Percentiles rank a stretch among this genome's conserved stretches.
Evolutionary conservation across 306 rosid species (phyloP).

Genomic region (Prunus campanulata): DNA sequence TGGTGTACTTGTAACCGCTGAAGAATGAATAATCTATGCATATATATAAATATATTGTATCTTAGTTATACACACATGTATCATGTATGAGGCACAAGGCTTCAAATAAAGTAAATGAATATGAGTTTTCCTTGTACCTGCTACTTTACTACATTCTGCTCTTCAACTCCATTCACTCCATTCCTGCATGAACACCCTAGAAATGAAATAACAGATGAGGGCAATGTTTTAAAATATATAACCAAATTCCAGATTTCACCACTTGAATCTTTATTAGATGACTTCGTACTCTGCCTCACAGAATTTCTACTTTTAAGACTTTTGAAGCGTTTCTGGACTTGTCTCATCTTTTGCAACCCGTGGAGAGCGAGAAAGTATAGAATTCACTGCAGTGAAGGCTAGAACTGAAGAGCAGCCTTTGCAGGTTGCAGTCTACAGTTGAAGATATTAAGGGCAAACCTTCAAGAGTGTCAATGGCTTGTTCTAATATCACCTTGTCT

Average conservation of each 20-base stretch:
- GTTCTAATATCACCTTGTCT: too few species aligned
- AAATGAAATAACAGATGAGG: not conserved
- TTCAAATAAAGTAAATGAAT: not conserved
- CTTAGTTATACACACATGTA: not conserved
- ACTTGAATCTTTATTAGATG: not conserved
- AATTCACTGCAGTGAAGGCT: too few species aligned
- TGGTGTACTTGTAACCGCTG: not conserved
- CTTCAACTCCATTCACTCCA: not conserved
- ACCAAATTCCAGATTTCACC: not conserved
- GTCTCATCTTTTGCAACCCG: too few species aligned
- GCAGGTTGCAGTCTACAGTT: too few species aligned
- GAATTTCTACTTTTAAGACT: not conserved
- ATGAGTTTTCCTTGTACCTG: not conserved
- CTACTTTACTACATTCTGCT: not conserved
- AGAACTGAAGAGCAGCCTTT: too few species aligned
- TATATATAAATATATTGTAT: not conserved
- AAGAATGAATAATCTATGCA: constrained; percentile 1
- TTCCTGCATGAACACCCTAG: too few species aligned
- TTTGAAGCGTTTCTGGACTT: too few species aligned
- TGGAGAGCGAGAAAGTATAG: too few species aligned
- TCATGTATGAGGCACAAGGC: not conserved
- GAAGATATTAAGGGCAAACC: too few species aligned
- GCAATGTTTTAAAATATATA: not conserved
- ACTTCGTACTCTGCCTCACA: not conserved
- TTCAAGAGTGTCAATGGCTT: too few species aligned